Evolutionary conservation across 805 yeast species (phyloP), one percentile per base, ranked within the genome.

Genomic region (Candida awuae): DNA sequence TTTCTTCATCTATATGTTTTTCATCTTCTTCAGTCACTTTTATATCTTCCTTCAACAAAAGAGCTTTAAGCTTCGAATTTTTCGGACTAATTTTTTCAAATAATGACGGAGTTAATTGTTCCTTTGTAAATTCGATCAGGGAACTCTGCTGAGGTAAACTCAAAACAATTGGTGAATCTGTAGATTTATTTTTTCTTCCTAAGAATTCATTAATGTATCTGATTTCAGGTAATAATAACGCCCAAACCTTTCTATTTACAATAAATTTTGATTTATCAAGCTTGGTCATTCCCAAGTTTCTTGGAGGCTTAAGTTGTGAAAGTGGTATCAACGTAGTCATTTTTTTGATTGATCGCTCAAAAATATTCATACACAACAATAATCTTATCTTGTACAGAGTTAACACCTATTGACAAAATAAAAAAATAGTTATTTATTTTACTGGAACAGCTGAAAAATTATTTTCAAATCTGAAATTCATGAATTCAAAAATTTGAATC

Each of bases 211-310:
- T 77, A 22, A 86, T 66, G 41, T 63, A 53, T 44, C 71, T 63
- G 1, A 90, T 84, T 39, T 87, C 77, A 4, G 80, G 77, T 51
- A 90, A 75, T 36, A 66, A 61, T 0, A 88, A 86, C 20, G 78
- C 81, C 48, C 84, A 73, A 16, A 86, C 62, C 1, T 74, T 70
- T 12, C 84, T 61, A n/a, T 66, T 61, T 13, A 66, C 67, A 6
- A 62, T 53, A 63, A 90, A 90, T 47, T 75, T 71, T 1, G 73
- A 58, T 31, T 81, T 70, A 58, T 90, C 92, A 29, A 90, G 67
- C 13, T 54, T 68, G 31, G 53, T 72, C 85, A 84, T 77, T 2
- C 71, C 66, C 32, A 84, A 61, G 54, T 82, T 68, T 8, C 76
- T 63, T 0, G 96, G 96, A 2, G 95, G 94, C 10, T 31, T 41